phyloP scores from a whole-genome alignment of 768 basidiomycete species.

The Xerocomellus amylosporus region DNA sequence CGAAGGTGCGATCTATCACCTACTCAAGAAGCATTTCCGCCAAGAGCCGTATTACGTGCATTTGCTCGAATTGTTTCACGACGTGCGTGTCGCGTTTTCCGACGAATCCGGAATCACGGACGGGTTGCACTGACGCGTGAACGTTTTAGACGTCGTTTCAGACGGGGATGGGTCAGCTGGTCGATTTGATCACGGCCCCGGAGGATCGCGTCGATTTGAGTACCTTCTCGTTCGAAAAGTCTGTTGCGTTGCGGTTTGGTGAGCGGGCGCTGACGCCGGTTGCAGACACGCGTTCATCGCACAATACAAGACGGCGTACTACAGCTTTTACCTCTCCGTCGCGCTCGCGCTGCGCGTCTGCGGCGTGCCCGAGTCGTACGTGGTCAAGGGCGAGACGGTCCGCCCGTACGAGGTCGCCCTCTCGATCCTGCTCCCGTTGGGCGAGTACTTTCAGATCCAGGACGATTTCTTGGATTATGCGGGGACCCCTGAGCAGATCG shows the following conservation, averaged over 20 bases:
- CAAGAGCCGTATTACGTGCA: not conserved
- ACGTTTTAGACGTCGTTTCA: slow-evolving; percentile 1
- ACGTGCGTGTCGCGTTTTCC: not conserved
- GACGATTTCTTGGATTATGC: not conserved
- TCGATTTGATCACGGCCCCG: not conserved
- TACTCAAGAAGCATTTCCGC: not conserved
- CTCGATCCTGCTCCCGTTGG: slow-evolving; percentile 1
- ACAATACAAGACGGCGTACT: no score
- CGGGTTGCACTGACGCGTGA: not conserved
- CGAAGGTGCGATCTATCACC: not conserved
- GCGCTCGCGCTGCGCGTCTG: slow-evolving; percentile 1
- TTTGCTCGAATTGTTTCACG: slow-evolving; percentile 1
- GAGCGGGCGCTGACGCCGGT: no score
- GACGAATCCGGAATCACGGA: no score
- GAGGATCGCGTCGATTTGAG: not conserved
- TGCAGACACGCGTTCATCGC: no score
- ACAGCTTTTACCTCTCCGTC: not conserved
- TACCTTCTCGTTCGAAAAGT: slow-evolving; percentile 5
- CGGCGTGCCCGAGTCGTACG: not conserved
- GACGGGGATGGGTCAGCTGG: slow-evolving; percentile 1
- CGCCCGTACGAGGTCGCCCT: not conserved
- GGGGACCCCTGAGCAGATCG: not conserved
- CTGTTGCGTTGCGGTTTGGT: no score
- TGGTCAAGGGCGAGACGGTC: no score
- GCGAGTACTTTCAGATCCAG: slow-evolving; percentile 2